Percentiles rank a stretch among this genome's conserved stretches.
Conservation (phyloP, 768 basidiomycete species). For the Xerocomus brunneocitrinus region DNA sequence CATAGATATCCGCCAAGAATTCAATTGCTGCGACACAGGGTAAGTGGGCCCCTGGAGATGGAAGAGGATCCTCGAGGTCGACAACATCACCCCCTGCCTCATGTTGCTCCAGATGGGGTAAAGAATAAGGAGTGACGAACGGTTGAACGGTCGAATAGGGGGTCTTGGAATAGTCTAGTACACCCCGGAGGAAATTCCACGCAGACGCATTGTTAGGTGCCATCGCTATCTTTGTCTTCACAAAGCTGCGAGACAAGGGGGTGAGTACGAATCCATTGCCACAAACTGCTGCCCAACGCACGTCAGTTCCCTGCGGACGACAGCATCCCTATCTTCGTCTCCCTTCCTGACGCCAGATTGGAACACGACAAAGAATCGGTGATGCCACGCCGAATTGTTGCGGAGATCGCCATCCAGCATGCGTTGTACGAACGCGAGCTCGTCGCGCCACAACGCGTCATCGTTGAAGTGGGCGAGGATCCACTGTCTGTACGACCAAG, state of each 20-base stretch:
- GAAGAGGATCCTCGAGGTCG: slow-evolving; percentile 73
- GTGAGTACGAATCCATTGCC: not conserved
- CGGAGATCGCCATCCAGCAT: slow-evolving; percentile 74
- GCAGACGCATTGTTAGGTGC: slow-evolving; percentile 93
- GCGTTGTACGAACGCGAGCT: slow-evolving; percentile 69
- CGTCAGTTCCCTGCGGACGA: slow-evolving; percentile 69
- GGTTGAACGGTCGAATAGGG: slow-evolving; percentile 52
- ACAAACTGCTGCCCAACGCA: slow-evolving; percentile 38
- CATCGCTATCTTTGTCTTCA: slow-evolving; percentile 76
- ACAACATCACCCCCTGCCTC: slow-evolving; percentile 43
- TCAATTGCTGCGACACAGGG: slow-evolving; percentile 80
- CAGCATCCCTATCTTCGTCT: slow-evolving; percentile 56
- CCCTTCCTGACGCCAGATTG: slow-evolving; percentile 57
- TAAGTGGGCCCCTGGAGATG: slow-evolving; percentile 59
- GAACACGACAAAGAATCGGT: slow-evolving; percentile 86
- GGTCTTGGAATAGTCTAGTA: slow-evolving; percentile 58
- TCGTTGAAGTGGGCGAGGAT: slow-evolving; percentile 79
- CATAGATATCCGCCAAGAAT: slow-evolving; percentile 76
- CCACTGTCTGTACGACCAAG: slow-evolving; percentile 98
- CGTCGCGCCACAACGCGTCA: slow-evolving; percentile 63
- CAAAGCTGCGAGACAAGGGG: slow-evolving; percentile 46
- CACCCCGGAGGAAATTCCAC: slow-evolving; percentile 94
- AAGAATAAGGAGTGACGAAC: slow-evolving; percentile 66
- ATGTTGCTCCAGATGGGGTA: slow-evolving; percentile 27
- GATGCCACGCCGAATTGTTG: slow-evolving; percentile 98